phyloP scores from a whole-genome alignment of 1,284 basidiomycete species.

The Chalciporus sp. region DNA sequence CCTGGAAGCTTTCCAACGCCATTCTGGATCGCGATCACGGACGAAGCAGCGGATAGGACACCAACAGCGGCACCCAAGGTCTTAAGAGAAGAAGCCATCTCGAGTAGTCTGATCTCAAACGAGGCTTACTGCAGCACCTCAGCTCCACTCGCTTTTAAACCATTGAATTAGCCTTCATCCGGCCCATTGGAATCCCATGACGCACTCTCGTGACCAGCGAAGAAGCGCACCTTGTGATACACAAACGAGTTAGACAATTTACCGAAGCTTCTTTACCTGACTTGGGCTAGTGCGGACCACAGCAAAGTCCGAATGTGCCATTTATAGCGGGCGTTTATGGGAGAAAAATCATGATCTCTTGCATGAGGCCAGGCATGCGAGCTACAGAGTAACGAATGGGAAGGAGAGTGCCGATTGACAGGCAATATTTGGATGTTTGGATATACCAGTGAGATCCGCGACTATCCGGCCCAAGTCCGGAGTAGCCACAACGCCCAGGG shows the following conservation, averaged over 20 bases:
- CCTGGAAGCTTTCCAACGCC: conserved; percentile 36
- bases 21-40: conserved; percentile 27
- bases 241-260: background rate
- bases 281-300: background rate
- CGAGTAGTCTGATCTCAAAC: background rate
- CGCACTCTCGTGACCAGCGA: background rate
- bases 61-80: conserved; percentile 5
- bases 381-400: background rate
- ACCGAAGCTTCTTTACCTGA: conserved; percentile 5
- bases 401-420: background rate
- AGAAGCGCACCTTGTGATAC: conserved; percentile 6
- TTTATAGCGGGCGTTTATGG: background rate
- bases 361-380: background rate
- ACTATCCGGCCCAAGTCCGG: too few species aligned
- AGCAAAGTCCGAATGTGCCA: background rate
- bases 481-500: background rate
- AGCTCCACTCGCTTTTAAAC: conserved; percentile 10
- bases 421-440: background rate
- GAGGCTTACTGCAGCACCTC: background rate
- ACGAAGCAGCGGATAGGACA: conserved; percentile 17
- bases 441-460: background rate
- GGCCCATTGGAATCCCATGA: background rate
- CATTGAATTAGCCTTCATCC: background rate
- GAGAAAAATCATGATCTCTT: background rate
- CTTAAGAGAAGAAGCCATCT: conserved; percentile 19